Evolutionary conservation across 495 filamentous ascomycete species (phyloP), one percentile per base, ranked within the genome.

Genomic region (Cenococcum geophilum): DNA sequence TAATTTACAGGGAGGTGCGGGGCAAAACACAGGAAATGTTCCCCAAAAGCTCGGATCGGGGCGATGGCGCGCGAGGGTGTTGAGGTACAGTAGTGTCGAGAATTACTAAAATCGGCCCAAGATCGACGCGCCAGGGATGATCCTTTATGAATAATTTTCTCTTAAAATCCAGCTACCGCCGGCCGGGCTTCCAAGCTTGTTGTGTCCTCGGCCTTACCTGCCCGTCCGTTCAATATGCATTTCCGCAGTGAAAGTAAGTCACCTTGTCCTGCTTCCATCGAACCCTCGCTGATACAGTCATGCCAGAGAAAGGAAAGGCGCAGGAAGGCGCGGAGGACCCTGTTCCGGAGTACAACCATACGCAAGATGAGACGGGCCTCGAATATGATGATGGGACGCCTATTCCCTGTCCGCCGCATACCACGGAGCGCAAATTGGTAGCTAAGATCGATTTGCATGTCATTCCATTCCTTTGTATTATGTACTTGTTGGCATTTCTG

Each of bases 401-500:
- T 52, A 20, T 32, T 27, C 18, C 25, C 6, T 76, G 74, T 61
- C 83, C 85, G 21, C 68, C 82, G 21, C 79, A 85, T 58, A 90
- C 87, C 36, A 88, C 86, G 11, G 88, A 92, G 76, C 79, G 81
- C 63, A 82, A 77, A 65, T 76, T 97, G 50, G 82, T 89, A 74
- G 74, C 79, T 63, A 87, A 86, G 69, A 88, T 96, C 66, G 92
- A 97, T 71, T 75, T 83, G 68, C 85, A 86, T 66, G 79, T 96
- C 27, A 77, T 97, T 50, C 92, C 92, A 0, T 88, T 87, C 64
- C 75, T 96, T 48, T 89, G 85, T 68, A 76, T 96, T 36, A 74
- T 96, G 68, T 96, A 96, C 68, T 76, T 95, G 18, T 77, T 95
- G 32, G 91, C 91, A 52, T 96, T 96, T 72, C 74, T 96, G 42